phyloP scores from a whole-genome alignment of 495 filamentous ascomycete species.

The Letharia columbiana region DNA sequence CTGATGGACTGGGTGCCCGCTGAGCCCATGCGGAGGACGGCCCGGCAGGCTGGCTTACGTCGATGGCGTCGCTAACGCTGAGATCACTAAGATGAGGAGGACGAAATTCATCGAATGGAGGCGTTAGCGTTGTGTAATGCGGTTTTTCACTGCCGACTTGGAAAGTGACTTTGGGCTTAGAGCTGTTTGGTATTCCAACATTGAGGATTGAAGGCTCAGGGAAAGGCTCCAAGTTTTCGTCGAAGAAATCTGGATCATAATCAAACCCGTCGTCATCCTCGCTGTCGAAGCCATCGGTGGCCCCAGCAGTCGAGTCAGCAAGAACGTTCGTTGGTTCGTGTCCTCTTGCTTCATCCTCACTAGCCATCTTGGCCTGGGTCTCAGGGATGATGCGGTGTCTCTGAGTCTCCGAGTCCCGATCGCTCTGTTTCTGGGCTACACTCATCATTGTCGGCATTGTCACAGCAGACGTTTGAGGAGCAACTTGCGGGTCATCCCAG shows the following conservation, averaged over 20 bases:
- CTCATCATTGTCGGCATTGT: background rate
- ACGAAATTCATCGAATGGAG: conserved; percentile 1
- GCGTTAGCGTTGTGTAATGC: background rate
- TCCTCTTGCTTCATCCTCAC: background rate
- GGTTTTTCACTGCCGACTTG: background rate
- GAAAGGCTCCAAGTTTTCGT: conserved; percentile 4
- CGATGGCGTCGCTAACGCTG: conserved; percentile 12
- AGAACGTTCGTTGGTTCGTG: background rate
- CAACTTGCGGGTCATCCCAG: conserved; percentile 1
- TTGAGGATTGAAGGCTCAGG: background rate
- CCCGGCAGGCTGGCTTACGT: conserved; percentile 9
- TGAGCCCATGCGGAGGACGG: background rate
- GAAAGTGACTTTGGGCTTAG: conserved; percentile 1
- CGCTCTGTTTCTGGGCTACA: background rate
- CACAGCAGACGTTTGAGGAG: background rate
- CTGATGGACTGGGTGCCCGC: conserved; percentile 30
- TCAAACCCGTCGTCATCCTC: conserved; percentile 15
- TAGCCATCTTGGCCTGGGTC: background rate
- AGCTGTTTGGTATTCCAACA: background rate
- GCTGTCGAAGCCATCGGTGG: conserved; percentile 9
- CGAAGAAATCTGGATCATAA: conserved; percentile 9
- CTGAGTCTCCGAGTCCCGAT: background rate
- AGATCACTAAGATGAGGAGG: background rate
- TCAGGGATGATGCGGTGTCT: conserved; percentile 1
- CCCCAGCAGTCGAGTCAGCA: conserved; percentile 3